Base-by-base conservation (phyloP, 176 grass and related monocot genomes). In the Stipa capillata region DNA sequence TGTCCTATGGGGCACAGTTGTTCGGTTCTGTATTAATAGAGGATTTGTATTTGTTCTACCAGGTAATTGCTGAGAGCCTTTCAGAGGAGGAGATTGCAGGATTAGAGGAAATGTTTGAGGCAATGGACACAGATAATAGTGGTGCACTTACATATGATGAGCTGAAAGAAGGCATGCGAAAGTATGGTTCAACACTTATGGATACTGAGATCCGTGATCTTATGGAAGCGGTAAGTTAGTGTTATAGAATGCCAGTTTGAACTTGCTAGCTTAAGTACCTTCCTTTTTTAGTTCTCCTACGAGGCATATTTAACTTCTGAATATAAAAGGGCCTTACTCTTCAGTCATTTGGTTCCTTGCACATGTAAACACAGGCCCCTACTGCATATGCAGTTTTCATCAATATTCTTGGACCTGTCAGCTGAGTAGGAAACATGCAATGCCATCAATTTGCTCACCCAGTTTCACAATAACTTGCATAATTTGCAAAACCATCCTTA, bases 1-100 rank as follows among this genome's bases (percentile, higher is more conserved):
- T 78, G 6, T 78, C 40, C 60, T 35, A 17, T 74, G 9, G 13
- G 43, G 24, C 33, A 68, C 31, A 37, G 15, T 20, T 53, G 3
- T 1, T 60, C 6, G 16, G 12, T 61, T 66, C 28, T 68, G 6
- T 80, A 57, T 43, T 80, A 59, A 87, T 51, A 53, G 12, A 40
- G 11, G 51, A 74, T 75, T 58, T 36, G 6, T 45, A 48, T 80
- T 67, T 62, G 52, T 80, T 76, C 34, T 81, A 45, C 25, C 65
- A 93, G 91, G 88, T 93, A 62, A 93, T 93, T 85, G 91, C 91
- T 29, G 91, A 93, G 73, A 93, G 84, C 73, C 87, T 93, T 71
- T 93, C 91, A 5, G 91, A 93, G n/a, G 88, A 93, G 82, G 91
- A 93, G 78, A 87, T 93, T 75, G 87, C 87, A 49, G 91, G 91